Evolutionary conservation across 306 rosid species (phyloP).

Genomic region (Medicago arabica): DNA sequence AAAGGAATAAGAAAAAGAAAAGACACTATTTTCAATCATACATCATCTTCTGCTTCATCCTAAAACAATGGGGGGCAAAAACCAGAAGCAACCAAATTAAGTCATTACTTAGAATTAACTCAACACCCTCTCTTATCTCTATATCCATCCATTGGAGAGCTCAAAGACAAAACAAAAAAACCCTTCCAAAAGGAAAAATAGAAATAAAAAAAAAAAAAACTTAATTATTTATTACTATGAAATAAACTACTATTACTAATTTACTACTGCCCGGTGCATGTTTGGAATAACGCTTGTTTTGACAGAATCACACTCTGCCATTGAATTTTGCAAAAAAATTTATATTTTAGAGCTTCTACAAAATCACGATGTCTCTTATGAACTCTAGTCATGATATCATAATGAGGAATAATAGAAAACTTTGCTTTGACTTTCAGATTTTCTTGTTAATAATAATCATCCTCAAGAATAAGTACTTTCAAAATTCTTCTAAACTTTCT

Average conservation of each 20-base stretch:
- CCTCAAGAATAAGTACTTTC: slow-evolving; percentile 40
- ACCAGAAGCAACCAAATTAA: slow-evolving; percentile 51
- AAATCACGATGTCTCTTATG: no score
- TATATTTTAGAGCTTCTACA: no score
- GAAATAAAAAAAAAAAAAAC: background rate
- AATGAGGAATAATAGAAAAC: slow-evolving; percentile 40
- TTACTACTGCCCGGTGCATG: background rate
- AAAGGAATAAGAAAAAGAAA: slow-evolving; percentile 19
- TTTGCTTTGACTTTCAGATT: slow-evolving; percentile 38
- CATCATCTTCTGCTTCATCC: slow-evolving; percentile 52
- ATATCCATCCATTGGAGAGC: slow-evolving; percentile 63
- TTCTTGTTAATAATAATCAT: slow-evolving; percentile 24
- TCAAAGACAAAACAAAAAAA: background rate
- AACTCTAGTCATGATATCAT: slow-evolving; percentile 22
- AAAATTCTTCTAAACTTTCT: slow-evolving; percentile 52
- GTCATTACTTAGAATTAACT: slow-evolving; percentile 46
- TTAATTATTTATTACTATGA: slow-evolving; percentile 13
- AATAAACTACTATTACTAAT: background rate
- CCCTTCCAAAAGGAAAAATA: background rate
- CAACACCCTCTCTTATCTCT: slow-evolving; percentile 63
- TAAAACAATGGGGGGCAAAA: slow-evolving; percentile 43
- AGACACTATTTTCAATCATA: slow-evolving; percentile 40
- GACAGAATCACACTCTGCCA: no score
- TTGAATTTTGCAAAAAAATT: no score
- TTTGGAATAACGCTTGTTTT: no score